phyloP scores from a whole-genome alignment of 2,329 filamentous ascomycete species.

The Ascomycota sp. region DNA sequence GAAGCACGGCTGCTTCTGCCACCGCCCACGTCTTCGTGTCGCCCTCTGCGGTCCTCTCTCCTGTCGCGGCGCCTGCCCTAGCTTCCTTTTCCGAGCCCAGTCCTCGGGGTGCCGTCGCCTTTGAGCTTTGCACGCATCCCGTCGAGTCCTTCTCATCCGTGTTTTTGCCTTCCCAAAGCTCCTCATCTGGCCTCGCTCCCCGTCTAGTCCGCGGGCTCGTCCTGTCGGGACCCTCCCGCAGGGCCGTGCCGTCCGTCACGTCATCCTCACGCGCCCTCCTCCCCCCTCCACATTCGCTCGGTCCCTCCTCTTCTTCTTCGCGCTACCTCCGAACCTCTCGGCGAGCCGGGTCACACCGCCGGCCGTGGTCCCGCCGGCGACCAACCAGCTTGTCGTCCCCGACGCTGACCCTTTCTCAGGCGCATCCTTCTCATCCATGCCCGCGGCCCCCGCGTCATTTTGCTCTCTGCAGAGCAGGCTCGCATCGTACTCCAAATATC shows the following conservation, averaged over 20 bases:
- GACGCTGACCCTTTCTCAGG: not conserved
- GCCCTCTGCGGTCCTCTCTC: conserved; percentile 6
- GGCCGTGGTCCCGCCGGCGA: conserved; percentile 2
- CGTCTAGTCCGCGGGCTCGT: conserved; percentile 10
- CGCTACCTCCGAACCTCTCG: conserved; percentile 13
- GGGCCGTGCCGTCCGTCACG: conserved; percentile 21
- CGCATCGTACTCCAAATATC: not conserved
- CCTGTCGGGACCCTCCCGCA: conserved; percentile 23
- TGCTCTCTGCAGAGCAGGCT: not conserved
- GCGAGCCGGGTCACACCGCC: conserved; percentile 15
- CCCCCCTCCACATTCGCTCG: conserved; percentile 18
- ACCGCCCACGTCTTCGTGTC: conserved; percentile 5
- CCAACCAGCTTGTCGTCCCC: conserved; percentile 8
- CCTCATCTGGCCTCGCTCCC: conserved; percentile 4
- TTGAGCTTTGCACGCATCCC: conserved; percentile 6
- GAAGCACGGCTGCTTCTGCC: conserved; percentile 7
- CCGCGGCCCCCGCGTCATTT: not conserved
- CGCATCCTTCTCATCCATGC: not conserved
- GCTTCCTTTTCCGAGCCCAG: conserved; percentile 8
- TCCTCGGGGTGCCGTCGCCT: conserved; percentile 7
- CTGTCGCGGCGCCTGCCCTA: conserved; percentile 19
- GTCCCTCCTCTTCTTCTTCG: conserved; percentile 7
- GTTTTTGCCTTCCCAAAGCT: conserved; percentile 9
- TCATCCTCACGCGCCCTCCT: conserved; percentile 18
- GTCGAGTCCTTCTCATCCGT: conserved; percentile 5